Base-by-base conservation (phyloP, 2,329 filamentous ascomycete genomes). In the Fusarium praegraminearum region DNA sequence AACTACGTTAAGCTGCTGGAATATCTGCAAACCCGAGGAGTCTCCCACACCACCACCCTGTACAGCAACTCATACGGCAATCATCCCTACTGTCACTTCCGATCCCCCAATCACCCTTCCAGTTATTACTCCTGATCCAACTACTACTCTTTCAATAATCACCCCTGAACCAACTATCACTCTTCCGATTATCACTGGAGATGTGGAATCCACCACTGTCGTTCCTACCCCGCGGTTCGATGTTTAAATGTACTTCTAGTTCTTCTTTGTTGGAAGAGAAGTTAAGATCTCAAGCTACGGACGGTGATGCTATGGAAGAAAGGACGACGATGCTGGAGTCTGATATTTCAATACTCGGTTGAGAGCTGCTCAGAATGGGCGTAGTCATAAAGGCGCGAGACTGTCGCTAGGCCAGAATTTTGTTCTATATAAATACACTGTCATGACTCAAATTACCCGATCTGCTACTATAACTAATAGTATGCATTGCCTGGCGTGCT, bases 401-500 rank as follows among this genome's bases (percentile, higher is more conserved):
- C 32, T 51, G 24, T 32, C 9, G 28, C 36, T 41, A 24, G 11
- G n/a, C 18, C 12, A 40, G 13, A 30, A 28, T 7, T 28, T 41
- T 13, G n/a, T 36, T 30, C 6, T 32, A 41, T 40, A 18, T 22
- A 16, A 20, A 51, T 22, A 57, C 44, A 24, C 28, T 57, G 10
- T 26, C 30, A 10, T 8, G 12, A 8, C 16, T 22, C 32, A 11
- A 22, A 12, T 35, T 12, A 18, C 15, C n/a, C 16, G 11, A 12
- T 24, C 1, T n/a, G 30, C 16, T 49, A 33, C 28, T 24, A 57
- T 8, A 20, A 49, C 63, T 72, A 79, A 53, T 84, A 84, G 61
- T 81, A 83, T 12, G 77, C 74, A 44, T 79, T 82, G 1, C 76
- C 79, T 12, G 77, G 70, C 28, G 75, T 73, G 38, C 77, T 76